Evolutionary conservation across 1,139 yeast species (phyloP).

Genomic region (Sugiyamaella neomexicana): DNA sequence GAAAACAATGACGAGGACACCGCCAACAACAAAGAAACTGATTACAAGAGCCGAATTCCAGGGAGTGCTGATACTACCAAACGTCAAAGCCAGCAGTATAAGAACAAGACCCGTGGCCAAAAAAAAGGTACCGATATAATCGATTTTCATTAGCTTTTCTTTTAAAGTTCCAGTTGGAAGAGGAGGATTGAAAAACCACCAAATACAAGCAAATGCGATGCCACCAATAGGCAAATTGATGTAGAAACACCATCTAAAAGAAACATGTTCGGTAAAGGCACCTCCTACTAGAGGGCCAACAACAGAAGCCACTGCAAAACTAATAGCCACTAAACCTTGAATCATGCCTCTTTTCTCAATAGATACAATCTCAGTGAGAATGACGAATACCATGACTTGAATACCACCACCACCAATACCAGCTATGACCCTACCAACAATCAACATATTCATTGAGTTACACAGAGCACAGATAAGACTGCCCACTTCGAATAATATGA

Average conservation of each 20-base stretch:
- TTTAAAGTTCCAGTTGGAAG: slow-evolving; percentile 45
- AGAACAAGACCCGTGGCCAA: slow-evolving; percentile 48
- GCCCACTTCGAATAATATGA: slow-evolving; percentile 62
- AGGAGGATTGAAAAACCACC: slow-evolving; percentile 55
- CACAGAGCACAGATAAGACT: slow-evolving; percentile 62
- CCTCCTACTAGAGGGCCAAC: slow-evolving; percentile 73
- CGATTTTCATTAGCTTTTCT: slow-evolving; percentile 48
- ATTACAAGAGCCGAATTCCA: slow-evolving; percentile 62
- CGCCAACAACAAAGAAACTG: slow-evolving; percentile 56
- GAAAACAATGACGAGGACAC: slow-evolving; percentile 45
- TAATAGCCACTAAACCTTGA: slow-evolving; percentile 52
- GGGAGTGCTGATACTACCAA: slow-evolving; percentile 49
- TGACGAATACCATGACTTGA: slow-evolving; percentile 58
- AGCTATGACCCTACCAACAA: slow-evolving; percentile 69
- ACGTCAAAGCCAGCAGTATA: slow-evolving; percentile 51
- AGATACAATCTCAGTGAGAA: slow-evolving; percentile 63
- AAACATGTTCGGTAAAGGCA: slow-evolving; percentile 56
- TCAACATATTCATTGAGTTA: slow-evolving; percentile 56
- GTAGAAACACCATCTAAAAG: slow-evolving; percentile 82
- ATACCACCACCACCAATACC: slow-evolving; percentile 78
- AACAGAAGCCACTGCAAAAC: slow-evolving; percentile 59
- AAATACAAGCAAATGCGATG: slow-evolving; percentile 49
- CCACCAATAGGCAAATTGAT: slow-evolving; percentile 72
- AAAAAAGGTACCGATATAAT: slow-evolving; percentile 50
- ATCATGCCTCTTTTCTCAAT: slow-evolving; percentile 57